phyloP scores from a whole-genome alignment of 441 rosid species.

The Croton laevigatus region DNA sequence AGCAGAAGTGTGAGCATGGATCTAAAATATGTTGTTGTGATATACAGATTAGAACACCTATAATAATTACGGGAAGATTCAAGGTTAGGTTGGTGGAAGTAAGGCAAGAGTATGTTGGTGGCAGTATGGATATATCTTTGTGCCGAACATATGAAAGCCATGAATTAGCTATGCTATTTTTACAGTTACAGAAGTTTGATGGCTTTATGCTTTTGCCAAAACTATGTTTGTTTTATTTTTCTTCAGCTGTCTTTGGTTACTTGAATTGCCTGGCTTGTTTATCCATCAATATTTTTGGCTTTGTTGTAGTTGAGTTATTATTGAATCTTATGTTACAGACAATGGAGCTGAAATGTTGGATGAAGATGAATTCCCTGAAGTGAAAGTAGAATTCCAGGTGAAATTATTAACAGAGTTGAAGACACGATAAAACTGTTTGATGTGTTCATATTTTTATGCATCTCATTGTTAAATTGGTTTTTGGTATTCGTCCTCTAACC shows the following conservation, averaged over 20 bases:
- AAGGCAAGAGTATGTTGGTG: neutral
- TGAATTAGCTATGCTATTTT: neutral
- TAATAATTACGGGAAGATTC: neutral
- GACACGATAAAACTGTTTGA: neutral
- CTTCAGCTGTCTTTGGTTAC: neutral
- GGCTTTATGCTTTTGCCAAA: neutral
- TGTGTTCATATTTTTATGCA: neutral
- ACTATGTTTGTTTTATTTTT: neutral
- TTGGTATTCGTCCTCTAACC: slow-evolving; percentile 14
- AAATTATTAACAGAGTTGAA: slow-evolving; percentile 7
- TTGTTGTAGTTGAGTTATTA: slow-evolving; percentile 14
- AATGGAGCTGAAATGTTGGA: slow-evolving; percentile 34
- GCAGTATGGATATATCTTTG: too few relatives aligned
- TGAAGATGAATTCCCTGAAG: slow-evolving; percentile 64
- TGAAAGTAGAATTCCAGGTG: slow-evolving; percentile 69
- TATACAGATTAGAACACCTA: neutral
- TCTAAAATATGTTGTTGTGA: neutral
- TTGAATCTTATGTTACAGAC: slow-evolving; percentile 35
- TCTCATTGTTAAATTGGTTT: neutral
- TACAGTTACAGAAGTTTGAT: neutral
- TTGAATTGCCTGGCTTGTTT: neutral
- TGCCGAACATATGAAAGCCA: too few relatives aligned
- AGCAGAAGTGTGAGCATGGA: neutral
- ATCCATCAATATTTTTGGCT: neutral
- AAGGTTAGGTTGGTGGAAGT: neutral